Evolutionary conservation across 2,329 filamentous ascomycete species (phyloP), one percentile per base, ranked within the genome.

Genomic region (Hypoxylon sp.): DNA sequence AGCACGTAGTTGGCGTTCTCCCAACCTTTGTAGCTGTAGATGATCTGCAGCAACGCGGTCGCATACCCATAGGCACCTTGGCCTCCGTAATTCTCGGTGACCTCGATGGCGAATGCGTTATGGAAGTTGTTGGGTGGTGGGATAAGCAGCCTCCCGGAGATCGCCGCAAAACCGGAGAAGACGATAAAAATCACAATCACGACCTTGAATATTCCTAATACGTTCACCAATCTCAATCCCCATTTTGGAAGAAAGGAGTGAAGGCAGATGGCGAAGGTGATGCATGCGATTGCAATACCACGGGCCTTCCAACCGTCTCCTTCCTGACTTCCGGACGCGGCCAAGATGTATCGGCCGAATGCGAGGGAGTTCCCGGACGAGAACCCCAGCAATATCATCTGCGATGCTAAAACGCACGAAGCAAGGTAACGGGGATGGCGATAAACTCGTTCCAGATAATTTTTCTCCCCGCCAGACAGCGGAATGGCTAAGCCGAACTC

Each of bases 401-500:
- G 82, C 1, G 81, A 72, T 2, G 82, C 81, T 23, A 86, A 73
- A 2, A 86, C 75, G 54, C 80, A 82, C 0, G 81, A 83, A 1
- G 82, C 78, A 1, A 87, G 67, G 65, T 84, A 83, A 48, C 76
- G 78, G 0, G 83, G 83, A 15, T 73, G 77, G 2, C 75, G 75
- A 68, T 84, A 86, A 11, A 83, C 79, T n/a, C 79, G 75, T 62
- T 87, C 83, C 9, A 87, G 78, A 63, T 87, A 87, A 65, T 85
- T 83, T 73, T 87, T 87, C 57, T 86, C 83, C 13, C 84, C 84
- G 9, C 84, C 83, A 9, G 80, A 84, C 25, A 79, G 74, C 2
- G 83, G 83, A 25, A 86, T 84, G 3, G 80, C 81, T 3, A 83
- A 74, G 16, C 83, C 83, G 59, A 85, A 86, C 61, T 86, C 84